Evolutionary conservation across 306 rosid genomes (phyloP), one percentile per base, ranked within the genome.

Genomic region (Luffa aegyptiaca): DNA sequence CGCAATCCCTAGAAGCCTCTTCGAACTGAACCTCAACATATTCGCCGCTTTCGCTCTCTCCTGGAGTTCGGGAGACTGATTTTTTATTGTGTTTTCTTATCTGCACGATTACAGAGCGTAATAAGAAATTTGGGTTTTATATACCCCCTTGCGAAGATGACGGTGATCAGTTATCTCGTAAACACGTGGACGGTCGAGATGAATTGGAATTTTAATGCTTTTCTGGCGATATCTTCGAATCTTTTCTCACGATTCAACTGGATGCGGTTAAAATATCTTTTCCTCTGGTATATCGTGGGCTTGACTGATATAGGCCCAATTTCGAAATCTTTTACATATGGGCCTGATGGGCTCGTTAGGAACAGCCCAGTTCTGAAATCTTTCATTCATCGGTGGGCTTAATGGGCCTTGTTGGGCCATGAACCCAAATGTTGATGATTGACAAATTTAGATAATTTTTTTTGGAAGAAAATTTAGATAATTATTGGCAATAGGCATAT

Each of bases 1-100:
- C 77, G 83, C 84, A n/a, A 87, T 61, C 83, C 83, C 89, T 70
- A 86, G 69, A 51, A 93, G 13, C 46, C 85, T 85, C 87, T 86
- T 89, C 31, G 96, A 79, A 3, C 84, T 80, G 0, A 86, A 77
- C 79, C 97, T 86, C 88, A 88, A 37, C 98, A 93, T 93, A 31
- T 82, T 87, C 26, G 10, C 31, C 12, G 53, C 8, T 13, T 6
- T 33, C 35, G n/a, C 6, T 72, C 39, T 44, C 7, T 42, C 26
- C 13, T 0, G 11, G 1, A 46, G 39, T 79, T 31, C 64, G 10
- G 62, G 10, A 61, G 17, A n/a, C 56, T 13, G 9, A 16, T 8
- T 73, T 14, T 73, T 13, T 14, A 41, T 66, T 5, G 16, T 49
- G 26, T 13, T 12, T 31, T 72, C 39, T 71, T 5, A 46, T 46